These are phyloP conservation scores for Panellus pusillus DNA, from an alignment of 768 basidiomycete species.

Conservation along the genomic window DNA sequence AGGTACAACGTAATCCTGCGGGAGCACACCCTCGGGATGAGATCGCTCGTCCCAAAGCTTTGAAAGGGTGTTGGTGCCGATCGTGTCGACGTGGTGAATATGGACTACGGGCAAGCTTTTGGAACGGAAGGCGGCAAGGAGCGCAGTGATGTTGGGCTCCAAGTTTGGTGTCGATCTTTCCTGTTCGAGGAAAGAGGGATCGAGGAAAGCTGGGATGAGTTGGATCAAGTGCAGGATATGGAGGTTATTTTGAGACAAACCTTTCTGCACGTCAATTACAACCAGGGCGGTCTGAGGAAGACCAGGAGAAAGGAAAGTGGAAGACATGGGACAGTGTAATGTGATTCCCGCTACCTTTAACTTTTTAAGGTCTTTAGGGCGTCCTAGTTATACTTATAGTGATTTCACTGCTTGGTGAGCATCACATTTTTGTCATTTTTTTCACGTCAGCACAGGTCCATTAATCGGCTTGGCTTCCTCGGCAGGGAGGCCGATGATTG, in stretches of 20 bases:
- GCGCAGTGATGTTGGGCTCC: constrained; percentile 14
- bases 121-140: constrained; percentile 15
- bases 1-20: constrained; percentile 12
- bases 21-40: constrained; percentile 2
- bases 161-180: constrained; percentile 17
- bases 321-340: background rate
- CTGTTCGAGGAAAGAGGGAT: background rate
- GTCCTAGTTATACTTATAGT: no score
- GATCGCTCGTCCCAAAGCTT: background rate
- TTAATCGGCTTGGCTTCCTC: no score
- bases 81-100: constrained; percentile 16
- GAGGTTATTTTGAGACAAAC: background rate
- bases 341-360: background rate
- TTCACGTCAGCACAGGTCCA: no score
- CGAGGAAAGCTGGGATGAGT: constrained; percentile 5
- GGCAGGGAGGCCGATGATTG: no score
- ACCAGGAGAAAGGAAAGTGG: background rate
- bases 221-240: background rate
- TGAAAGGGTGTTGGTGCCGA: background rate
- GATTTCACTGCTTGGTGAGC: no score
- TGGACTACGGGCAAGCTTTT: constrained; percentile 14
- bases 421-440: no score
- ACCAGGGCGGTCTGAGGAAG: constrained; percentile 16
- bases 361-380: no score
- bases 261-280: constrained; percentile 20